A percentile compares a stretch with the other conserved stretches of the same genome.
Evolutionary conservation across 371 early-diverging fungal species (phyloP).

Genomic region (Mortierella sp.): DNA sequence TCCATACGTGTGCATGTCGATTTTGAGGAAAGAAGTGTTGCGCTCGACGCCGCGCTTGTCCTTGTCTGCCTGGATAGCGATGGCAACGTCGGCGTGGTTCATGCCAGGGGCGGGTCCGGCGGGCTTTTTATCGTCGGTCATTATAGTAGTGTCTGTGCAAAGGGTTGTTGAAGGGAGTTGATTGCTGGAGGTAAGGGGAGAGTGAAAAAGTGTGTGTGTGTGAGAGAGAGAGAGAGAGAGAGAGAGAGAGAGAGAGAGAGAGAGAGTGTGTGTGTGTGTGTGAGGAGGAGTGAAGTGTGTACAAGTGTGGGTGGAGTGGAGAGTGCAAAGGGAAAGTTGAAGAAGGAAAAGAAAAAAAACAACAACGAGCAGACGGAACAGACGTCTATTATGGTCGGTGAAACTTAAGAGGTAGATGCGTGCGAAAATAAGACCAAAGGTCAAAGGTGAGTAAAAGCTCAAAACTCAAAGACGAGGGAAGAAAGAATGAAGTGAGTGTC

Average conservation of each 20-base stretch:
- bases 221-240: neutral
- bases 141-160: neutral
- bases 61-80: constrained; percentile 52
- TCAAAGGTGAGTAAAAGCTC: too few species aligned
- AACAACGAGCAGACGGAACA: neutral
- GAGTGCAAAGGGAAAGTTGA: neutral
- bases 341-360: neutral
- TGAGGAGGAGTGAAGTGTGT: neutral
- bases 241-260: too few species aligned
- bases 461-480: neutral
- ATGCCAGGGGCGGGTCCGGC: constrained; percentile 44
- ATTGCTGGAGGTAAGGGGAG: neutral
- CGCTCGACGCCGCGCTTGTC: constrained; percentile 48
- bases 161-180: neutral
- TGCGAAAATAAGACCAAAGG: too few species aligned
- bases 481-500: neutral
- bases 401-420: constrained; percentile 10
- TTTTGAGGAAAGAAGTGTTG: constrained; percentile 59
- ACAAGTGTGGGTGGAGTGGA: neutral
- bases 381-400: neutral
- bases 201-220: too few species aligned
- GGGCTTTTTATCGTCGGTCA: constrained; percentile 35
- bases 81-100: constrained; percentile 55
- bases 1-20: constrained; percentile 60
- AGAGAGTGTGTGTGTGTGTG: too few species aligned